Percentiles rank a stretch among this genome's conserved stretches.
Conservation (phyloP, 129 eudicot genomes). For the Chrysanthemum makinoi region DNA sequence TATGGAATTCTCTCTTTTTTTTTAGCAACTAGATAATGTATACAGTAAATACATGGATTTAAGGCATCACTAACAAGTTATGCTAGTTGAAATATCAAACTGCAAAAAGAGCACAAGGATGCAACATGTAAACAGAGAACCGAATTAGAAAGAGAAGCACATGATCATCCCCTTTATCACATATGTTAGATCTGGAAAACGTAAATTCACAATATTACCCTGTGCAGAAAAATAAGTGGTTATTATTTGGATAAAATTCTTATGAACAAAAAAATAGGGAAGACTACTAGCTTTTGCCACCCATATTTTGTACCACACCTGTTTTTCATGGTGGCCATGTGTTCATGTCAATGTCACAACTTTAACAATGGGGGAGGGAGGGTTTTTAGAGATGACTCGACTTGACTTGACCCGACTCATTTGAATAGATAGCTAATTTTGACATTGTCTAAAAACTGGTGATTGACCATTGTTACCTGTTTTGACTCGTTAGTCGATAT, state of each 20-base stretch:
- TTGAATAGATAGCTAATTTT: neutral
- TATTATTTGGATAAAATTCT: conserved; percentile 26
- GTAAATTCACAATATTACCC: conserved; percentile 24
- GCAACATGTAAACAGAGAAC: no score
- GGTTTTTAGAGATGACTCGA: neutral
- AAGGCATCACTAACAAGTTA: no score
- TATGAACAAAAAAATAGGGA: neutral
- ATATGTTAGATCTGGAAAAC: neutral
- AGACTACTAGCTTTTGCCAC: conserved; percentile 24
- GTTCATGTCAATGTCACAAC: conserved; percentile 14
- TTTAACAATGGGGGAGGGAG: neutral
- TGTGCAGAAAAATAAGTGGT: conserved; percentile 19
- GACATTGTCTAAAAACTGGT: neutral
- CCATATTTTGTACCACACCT: conserved; percentile 24
- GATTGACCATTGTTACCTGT: neutral
- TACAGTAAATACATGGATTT: no score
- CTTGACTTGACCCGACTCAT: neutral
- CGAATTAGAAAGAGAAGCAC: no score
- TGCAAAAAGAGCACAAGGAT: no score
- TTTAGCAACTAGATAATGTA: no score
- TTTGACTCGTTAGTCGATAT: neutral
- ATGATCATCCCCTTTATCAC: conserved; percentile 24
- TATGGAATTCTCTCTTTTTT: no score
- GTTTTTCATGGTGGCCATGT: conserved; percentile 11
- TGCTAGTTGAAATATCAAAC: no score